These are phyloP conservation scores for Mortierella hygrophila DNA, from an alignment of 192 early-diverging fungal species.

Conservation along the genomic window DNA sequence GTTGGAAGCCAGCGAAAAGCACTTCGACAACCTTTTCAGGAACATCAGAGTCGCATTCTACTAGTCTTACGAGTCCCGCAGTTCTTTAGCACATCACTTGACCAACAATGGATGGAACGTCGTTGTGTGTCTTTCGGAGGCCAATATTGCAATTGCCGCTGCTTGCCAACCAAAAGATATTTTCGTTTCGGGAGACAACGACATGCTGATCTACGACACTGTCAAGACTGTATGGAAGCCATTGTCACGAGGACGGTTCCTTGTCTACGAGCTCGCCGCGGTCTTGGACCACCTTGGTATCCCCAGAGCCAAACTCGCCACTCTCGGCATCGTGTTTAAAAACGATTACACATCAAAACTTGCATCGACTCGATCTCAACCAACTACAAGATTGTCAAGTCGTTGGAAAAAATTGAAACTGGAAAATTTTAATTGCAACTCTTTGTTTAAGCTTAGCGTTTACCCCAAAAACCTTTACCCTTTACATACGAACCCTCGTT, in stretches of 20 bases:
- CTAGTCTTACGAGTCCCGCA: conserved; percentile 8
- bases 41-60: conserved; percentile 1
- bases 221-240: conserved; percentile 13
- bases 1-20: neutral
- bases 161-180: neutral
- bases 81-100: neutral
- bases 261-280: neutral
- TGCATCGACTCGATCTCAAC: too few relatives aligned
- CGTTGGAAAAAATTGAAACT: too few relatives aligned
- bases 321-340: neutral
- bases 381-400: too few relatives aligned
- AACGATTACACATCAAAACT: too few relatives aligned
- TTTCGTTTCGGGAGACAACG: conserved; percentile 11
- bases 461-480: too few relatives aligned
- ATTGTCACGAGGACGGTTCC: neutral
- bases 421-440: too few relatives aligned
- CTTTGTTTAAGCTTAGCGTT: too few relatives aligned
- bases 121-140: neutral
- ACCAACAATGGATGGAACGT: conserved; percentile 5
- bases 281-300: neutral
- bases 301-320: conserved; percentile 6
- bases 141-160: neutral
- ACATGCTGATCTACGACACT: conserved; percentile 14
- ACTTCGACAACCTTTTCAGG: conserved; percentile 1
- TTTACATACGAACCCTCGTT: too few relatives aligned